Evolutionary conservation across 75 land plant genomes (phyloP).

Genomic region (Larix kaempferi): DNA sequence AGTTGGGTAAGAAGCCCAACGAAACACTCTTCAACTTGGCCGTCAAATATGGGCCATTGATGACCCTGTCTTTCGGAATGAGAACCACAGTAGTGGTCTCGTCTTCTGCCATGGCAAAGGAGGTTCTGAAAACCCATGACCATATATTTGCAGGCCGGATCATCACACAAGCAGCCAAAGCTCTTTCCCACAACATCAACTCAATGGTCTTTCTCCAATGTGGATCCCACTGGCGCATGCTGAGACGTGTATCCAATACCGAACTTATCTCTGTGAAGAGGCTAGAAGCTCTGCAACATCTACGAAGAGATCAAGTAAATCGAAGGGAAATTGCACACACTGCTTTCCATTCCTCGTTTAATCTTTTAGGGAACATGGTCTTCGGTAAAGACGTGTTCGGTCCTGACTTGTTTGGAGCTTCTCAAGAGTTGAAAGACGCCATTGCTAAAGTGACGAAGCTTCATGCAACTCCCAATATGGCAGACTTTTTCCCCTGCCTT

Average conservation of each 20-base stretch:
- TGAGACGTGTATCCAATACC: conserved; percentile 35
- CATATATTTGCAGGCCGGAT: conserved; percentile 28
- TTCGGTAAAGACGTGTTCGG: conserved; percentile 31
- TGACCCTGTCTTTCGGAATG: neutral
- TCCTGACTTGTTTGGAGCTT: neutral
- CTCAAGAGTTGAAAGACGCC: neutral
- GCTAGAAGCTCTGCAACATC: conserved; percentile 17
- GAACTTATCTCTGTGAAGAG: conserved; percentile 38
- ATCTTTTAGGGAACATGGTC: conserved; percentile 31
- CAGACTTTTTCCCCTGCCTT: neutral
- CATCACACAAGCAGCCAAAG: conserved; percentile 25
- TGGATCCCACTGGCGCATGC: conserved; percentile 46
- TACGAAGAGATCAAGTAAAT: neutral
- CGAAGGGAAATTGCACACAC: conserved; percentile 18
- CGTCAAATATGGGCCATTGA: neutral
- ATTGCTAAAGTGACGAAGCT: neutral
- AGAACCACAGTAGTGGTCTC: neutral
- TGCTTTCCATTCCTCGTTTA: conserved; percentile 25
- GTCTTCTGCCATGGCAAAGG: conserved; percentile 20
- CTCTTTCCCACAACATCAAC: conserved; percentile 1
- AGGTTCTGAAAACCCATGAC: conserved; percentile 45
- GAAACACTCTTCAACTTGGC: neutral
- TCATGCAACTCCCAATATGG: neutral
- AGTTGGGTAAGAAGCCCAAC: neutral
- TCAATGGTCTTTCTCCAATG: conserved; percentile 26